Evolutionary conservation across 768 basidiomycete species (phyloP).

Genomic region (Tylopilus sp.): DNA sequence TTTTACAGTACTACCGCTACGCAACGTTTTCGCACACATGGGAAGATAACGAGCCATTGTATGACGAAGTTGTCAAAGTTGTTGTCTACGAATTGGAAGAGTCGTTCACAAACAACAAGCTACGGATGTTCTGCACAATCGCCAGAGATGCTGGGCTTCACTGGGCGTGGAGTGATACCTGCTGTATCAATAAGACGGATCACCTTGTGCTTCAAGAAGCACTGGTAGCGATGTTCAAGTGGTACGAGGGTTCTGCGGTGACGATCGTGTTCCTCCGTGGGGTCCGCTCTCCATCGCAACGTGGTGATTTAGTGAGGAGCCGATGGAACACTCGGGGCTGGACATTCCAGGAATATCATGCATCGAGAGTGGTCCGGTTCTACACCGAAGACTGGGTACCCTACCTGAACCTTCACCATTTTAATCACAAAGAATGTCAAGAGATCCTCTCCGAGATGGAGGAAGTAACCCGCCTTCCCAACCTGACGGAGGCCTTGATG

Average conservation of each 20-base stretch:
- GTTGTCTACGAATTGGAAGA: neutral
- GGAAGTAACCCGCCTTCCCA: neutral
- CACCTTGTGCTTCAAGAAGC: neutral
- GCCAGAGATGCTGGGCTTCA: neutral
- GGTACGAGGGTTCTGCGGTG: neutral
- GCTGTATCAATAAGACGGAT: neutral
- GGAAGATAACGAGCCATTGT: neutral
- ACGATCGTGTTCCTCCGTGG: neutral
- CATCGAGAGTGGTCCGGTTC: neutral
- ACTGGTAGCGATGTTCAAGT: neutral
- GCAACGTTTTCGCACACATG: slow-evolving; percentile 1
- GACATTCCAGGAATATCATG: neutral
- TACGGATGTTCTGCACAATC: neutral
- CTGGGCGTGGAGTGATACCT: neutral
- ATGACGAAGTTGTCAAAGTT: neutral
- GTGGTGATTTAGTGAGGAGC: neutral
- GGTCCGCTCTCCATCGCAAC: neutral
- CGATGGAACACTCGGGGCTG: neutral
- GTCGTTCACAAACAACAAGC: neutral
- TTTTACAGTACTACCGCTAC: neutral
- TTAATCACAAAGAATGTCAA: neutral
- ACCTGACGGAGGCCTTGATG: neutral
- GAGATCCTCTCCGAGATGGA: neutral
- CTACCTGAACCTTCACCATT: neutral
- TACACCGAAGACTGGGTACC: neutral